Evolutionary conservation across 768 basidiomycete species (phyloP), one percentile per base, ranked within the genome.

Genomic region (Phaeolepiota aurea): DNA sequence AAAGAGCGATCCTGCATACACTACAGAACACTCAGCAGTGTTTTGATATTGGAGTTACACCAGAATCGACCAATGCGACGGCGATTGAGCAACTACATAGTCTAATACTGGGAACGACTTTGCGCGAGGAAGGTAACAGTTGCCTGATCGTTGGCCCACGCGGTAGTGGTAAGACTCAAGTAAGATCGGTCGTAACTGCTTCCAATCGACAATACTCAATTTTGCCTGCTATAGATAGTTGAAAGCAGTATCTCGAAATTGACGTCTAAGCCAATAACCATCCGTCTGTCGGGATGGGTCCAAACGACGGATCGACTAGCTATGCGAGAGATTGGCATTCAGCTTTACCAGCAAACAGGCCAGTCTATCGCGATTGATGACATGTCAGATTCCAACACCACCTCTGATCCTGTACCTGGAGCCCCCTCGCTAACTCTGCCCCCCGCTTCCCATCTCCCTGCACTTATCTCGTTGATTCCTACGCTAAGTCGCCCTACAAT

Each of bases 51-150:
- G 63, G 44, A 65, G 16, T 59, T 52, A 1, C 59, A 61, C 13
- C 44, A n/a, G n/a, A 45, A 7, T 58, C 69, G 1, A 68, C 77
- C 3, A 82, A 86, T 51, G 56, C 48, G 1, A 52, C 63, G 13
- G 79, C 85, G 0, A 60, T 69, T 19, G 53, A 73, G 22, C 78
- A 87, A 42, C 56, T 97, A 10, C 53, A 61, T 1, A 71, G 76
- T 35, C 60, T 97, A 15, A 64, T 96, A 3, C 56, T 61, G 15
- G 92, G 91, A 9, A 89, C 88, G 1, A 69, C 86, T 3, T 63
- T 63, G 15, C 74, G 91, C 20, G 85, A 83, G 7, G 93, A 97
- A 65, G 92, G 93, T 2, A 97, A 97, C 47, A 94, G 91, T 43
- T 96, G 92, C 53, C 69, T 96, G 41, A 54, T 97, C 2, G 68